Evolutionary conservation across 176 grass and related monocot genomes (phyloP).

Genomic region (Hordeum marinum): DNA sequence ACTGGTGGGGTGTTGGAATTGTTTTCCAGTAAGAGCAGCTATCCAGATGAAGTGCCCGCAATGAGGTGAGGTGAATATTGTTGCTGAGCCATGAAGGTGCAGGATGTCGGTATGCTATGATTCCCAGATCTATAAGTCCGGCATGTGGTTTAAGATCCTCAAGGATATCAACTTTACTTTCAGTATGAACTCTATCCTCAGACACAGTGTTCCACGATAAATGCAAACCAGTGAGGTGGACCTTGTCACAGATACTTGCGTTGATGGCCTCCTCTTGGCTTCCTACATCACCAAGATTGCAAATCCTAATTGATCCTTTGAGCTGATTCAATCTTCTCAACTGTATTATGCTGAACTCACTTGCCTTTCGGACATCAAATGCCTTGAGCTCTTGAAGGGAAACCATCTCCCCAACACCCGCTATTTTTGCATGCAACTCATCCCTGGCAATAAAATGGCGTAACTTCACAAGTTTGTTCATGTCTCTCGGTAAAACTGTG

Average conservation of each 20-base stretch:
- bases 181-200: not conserved
- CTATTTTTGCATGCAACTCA: not conserved
- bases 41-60: not conserved
- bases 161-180: not conserved
- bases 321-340: not conserved
- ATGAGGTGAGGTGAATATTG: not conserved
- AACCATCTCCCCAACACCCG: not conserved
- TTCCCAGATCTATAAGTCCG: not conserved
- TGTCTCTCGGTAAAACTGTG: not conserved
- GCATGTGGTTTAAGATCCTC: constrained; percentile 11
- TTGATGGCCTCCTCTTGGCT: not conserved
- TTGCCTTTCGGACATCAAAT: not conserved
- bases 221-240: not conserved
- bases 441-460: not conserved
- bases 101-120: not conserved
- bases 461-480: constrained; percentile 20
- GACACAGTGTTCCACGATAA: not conserved
- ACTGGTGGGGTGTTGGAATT: not conserved
- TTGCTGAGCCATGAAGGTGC: constrained; percentile 6
- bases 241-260: not conserved
- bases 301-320: constrained; percentile 1
- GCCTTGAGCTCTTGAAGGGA: constrained; percentile 24
- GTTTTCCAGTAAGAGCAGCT: not conserved
- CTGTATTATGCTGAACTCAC: not conserved
- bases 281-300: not conserved